These are phyloP conservation scores for Fraxinus velutina DNA, from an alignment of 305 asterid genomes.

Conservation along the genomic window DNA sequence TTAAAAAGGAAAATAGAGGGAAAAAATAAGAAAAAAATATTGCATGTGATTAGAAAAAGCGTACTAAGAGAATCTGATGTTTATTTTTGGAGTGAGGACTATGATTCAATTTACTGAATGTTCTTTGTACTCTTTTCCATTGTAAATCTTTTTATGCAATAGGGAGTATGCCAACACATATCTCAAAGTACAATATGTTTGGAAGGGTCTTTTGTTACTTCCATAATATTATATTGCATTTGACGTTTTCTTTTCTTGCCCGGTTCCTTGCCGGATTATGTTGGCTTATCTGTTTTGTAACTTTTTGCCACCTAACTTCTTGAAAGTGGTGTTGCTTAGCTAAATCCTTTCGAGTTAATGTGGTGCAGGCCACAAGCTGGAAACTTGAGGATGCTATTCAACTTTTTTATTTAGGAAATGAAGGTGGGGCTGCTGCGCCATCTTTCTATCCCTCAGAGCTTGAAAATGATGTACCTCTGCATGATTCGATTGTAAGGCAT, in stretches of 20 bases:
- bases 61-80: conserved; percentile 3
- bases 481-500: conserved; percentile 56
- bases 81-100: not conserved
- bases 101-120: not conserved
- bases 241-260: not conserved
- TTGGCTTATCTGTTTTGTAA: not conserved
- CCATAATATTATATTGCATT: not conserved
- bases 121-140: not conserved
- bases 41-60: not conserved
- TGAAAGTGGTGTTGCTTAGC: not conserved
- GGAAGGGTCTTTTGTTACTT: not conserved
- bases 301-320: not conserved
- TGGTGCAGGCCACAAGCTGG: conserved; percentile 90
- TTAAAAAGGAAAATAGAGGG: not conserved
- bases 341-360: conserved; percentile 20
- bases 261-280: not conserved
- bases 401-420: conserved; percentile 83
- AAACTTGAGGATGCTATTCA: conserved; percentile 97
- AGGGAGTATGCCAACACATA: not conserved
- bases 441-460: conserved; percentile 37
- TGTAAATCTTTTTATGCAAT: not conserved
- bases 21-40: not conserved
- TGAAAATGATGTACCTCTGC: conserved; percentile 42
- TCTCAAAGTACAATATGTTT: not conserved
- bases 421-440: conserved; percentile 45